These are phyloP conservation scores for Pholiota molesta DNA, from an alignment of 768 basidiomycete genomes.

Conservation along the genomic window DNA sequence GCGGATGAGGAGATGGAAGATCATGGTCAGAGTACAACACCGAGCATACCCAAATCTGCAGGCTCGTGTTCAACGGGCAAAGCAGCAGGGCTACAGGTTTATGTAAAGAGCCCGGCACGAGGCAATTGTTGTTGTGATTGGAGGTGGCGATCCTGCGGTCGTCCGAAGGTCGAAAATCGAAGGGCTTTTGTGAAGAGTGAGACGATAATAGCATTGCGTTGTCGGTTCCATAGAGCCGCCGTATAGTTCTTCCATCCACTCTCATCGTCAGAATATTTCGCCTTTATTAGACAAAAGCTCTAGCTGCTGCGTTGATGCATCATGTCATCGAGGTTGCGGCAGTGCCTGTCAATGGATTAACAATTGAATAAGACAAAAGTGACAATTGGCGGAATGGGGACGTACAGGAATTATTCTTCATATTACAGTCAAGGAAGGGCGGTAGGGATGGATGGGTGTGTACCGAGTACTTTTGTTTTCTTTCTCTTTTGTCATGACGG, in stretches of 20 bases:
- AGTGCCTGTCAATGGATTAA: background rate
- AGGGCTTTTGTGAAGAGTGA: background rate
- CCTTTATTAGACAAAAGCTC: background rate
- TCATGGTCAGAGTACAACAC: background rate
- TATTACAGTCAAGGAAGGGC: no score
- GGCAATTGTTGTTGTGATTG: background rate
- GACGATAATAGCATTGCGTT: background rate
- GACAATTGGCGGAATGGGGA: background rate
- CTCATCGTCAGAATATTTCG: background rate
- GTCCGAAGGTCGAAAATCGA: background rate
- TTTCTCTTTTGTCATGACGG: background rate
- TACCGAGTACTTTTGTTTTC: background rate
- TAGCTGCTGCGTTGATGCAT: background rate
- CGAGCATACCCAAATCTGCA: background rate
- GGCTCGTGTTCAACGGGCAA: background rate
- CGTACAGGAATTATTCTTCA: background rate
- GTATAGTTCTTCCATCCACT: background rate
- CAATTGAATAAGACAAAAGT: background rate
- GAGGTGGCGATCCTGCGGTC: background rate
- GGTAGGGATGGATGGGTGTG: no score
- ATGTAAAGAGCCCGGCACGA: background rate
- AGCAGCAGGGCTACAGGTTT: background rate
- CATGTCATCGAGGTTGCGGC: background rate
- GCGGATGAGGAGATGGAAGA: constrained; percentile 1
- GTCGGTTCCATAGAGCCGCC: background rate